A percentile compares a stretch with the other conserved stretches of the same genome.
Evolutionary conservation across 345 rosid species (phyloP).

Genomic region (Excoecaria cochinchinensis): DNA sequence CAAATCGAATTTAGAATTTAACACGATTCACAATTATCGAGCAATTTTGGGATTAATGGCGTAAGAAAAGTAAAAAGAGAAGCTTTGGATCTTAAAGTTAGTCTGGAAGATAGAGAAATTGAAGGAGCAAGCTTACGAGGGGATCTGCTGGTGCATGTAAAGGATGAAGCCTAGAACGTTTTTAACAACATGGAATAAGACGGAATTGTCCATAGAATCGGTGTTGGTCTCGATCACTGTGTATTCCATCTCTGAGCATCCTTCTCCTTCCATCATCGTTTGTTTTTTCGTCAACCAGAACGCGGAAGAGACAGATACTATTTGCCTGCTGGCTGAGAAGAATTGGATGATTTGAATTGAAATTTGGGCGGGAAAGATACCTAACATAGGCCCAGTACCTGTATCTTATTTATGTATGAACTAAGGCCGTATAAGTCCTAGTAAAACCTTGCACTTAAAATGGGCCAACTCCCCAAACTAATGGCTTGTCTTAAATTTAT

Average conservation of each 20-base stretch:
- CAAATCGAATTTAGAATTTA: neutral
- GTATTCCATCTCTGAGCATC: conserved; percentile 13
- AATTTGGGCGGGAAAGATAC: conserved; percentile 10
- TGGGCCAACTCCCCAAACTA: no score
- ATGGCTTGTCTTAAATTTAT: no score
- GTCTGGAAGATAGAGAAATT: neutral
- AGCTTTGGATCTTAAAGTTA: no score
- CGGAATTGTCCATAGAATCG: conserved; percentile 46
- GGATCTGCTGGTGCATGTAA: conserved; percentile 97
- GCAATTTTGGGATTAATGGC: neutral
- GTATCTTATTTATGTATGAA: no score
- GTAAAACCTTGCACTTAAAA: no score
- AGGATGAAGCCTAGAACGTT: conserved; percentile 70
- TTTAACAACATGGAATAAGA: conserved; percentile 60
- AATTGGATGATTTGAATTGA: conserved; percentile 4
- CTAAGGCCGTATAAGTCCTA: no score
- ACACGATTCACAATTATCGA: neutral
- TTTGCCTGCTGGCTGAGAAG: neutral
- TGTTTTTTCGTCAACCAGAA: neutral
- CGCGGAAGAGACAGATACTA: neutral
- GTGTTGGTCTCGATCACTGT: conserved; percentile 37
- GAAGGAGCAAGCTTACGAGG: conserved; percentile 50
- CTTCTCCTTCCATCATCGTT: conserved; percentile 16
- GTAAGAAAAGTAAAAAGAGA: neutral
- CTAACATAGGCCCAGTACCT: no score